phyloP scores from a whole-genome alignment of 805 yeast species.

The Monosporozyma yasuniensis region DNA sequence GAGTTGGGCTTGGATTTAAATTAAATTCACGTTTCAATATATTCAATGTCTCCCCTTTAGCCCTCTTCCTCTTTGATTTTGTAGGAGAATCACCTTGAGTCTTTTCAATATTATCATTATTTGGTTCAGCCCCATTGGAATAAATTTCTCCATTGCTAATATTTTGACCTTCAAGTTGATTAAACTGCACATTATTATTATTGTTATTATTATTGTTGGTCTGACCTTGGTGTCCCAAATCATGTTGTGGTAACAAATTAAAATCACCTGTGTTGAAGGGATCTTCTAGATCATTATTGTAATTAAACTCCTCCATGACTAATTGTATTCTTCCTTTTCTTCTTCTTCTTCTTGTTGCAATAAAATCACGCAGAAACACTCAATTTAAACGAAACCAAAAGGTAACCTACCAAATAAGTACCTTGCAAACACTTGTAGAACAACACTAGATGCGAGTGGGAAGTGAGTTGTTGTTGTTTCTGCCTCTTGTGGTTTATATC shows the following conservation, averaged over 20 bases:
- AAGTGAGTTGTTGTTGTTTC: no score
- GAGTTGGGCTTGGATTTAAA: slow-evolving; percentile 65
- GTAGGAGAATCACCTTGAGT: background rate
- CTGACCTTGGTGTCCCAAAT: background rate
- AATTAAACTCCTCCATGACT: slow-evolving; percentile 5
- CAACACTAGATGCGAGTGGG: no score
- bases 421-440: no score
- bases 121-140: background rate
- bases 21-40: slow-evolving; percentile 60
- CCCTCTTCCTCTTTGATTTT: slow-evolving; percentile 48
- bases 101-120: background rate
- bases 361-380: background rate
- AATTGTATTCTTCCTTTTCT: background rate
- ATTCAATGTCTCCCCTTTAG: slow-evolving; percentile 72
- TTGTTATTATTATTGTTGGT: background rate
- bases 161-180: background rate
- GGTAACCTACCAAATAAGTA: no score
- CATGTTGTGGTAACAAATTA: background rate
- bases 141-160: background rate
- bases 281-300: slow-evolving; percentile 9
- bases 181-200: background rate
- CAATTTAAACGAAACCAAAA: background rate
- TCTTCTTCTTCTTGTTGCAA: background rate
- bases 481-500: background rate
- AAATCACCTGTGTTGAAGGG: slow-evolving; percentile 6